phyloP scores from a whole-genome alignment of 352 stramenopile species.

The Globisporangium camurandrum region DNA sequence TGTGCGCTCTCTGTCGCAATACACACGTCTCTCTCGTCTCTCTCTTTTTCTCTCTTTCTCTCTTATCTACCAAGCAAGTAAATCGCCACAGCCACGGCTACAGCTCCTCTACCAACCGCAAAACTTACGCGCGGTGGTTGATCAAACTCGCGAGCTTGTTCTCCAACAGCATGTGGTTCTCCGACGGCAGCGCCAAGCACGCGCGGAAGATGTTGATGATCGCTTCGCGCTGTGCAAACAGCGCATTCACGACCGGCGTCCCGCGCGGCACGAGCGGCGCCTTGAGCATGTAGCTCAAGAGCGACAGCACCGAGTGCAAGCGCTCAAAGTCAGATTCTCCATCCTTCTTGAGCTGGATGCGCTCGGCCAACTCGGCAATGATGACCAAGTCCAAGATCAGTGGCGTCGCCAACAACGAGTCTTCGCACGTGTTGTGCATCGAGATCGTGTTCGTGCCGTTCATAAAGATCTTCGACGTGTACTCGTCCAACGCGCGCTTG shows the following conservation, averaged over 20 bases:
- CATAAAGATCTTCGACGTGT: constrained; percentile 99
- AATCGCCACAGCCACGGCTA: background rate
- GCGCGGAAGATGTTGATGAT: constrained; percentile 98
- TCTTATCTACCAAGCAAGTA: constrained; percentile 3
- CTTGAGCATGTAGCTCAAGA: constrained; percentile 99
- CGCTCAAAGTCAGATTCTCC: constrained; percentile 85
- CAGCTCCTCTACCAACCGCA: background rate
- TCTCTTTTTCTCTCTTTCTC: no score
- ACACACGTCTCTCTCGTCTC: no score
- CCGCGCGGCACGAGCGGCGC: constrained; percentile 96
- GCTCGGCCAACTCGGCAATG: constrained; percentile 95
- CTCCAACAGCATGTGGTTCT: constrained; percentile 99
- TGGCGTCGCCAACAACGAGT: constrained; percentile 96
- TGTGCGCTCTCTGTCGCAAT: background rate
- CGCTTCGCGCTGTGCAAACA: constrained; percentile 97
- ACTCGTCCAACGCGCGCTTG: constrained; percentile 99
- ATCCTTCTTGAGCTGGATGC: constrained; percentile 93
- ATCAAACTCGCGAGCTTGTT: constrained; percentile 90
- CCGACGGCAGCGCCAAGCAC: constrained; percentile 93
- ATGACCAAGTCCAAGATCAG: constrained; percentile 98
- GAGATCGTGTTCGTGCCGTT: constrained; percentile 99
- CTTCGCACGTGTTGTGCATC: constrained; percentile 99
- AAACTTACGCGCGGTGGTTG: constrained; percentile 38
- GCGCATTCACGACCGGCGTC: constrained; percentile 97
- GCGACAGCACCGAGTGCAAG: constrained; percentile 96